Percentiles rank a stretch among this genome's conserved stretches.
These are phyloP conservation scores for Puccinia polysora DNA, from an alignment of 1,284 basidiomycete genomes.

Conservation along the genomic window DNA sequence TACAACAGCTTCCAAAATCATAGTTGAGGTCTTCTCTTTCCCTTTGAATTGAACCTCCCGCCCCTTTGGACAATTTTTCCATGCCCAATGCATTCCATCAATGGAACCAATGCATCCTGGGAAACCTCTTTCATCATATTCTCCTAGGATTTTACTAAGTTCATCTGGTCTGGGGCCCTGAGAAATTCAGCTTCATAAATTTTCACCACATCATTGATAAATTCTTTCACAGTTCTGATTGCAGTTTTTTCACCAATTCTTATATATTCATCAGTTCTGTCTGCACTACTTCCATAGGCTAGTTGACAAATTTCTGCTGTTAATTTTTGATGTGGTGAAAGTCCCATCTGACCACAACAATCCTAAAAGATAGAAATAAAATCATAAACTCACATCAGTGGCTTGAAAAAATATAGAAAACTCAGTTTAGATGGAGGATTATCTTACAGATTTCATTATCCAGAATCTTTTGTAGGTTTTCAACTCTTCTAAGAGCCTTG, in stretches of 20 bases:
- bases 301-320: neutral
- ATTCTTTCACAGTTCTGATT: neutral
- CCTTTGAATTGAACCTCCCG: neutral
- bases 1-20: neutral
- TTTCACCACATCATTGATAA: neutral
- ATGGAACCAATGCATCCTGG: neutral
- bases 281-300: neutral
- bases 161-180: neutral
- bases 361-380: neutral
- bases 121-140: neutral
- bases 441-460: neutral
- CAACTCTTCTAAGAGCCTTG: neutral
- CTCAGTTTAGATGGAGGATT: neutral
- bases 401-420: neutral
- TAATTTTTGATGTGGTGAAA: neutral
- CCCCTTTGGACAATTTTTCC: neutral
- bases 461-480: neutral
- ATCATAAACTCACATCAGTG: neutral
- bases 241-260: neutral
- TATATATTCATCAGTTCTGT: neutral
- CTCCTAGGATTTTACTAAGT: neutral
- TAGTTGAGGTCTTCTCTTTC: neutral
- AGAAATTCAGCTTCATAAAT: neutral
- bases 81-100: slow-evolving; percentile 1
- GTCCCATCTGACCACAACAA: neutral